phyloP scores from a whole-genome alignment of 2,329 filamentous ascomycete genomes.

The Colletotrichum cereale region DNA sequence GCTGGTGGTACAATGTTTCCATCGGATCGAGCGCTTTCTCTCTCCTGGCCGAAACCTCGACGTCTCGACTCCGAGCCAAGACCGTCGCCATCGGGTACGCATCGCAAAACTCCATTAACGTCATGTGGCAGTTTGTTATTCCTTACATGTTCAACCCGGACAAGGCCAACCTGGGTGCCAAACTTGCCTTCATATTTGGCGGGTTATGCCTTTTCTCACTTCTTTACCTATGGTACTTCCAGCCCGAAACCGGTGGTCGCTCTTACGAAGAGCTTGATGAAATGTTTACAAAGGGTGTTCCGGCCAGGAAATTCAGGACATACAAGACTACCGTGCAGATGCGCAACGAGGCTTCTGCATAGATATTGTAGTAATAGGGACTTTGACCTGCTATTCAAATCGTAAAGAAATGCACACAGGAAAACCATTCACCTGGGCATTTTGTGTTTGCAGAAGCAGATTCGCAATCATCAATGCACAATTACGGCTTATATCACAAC shows the following conservation, averaged over 20 bases:
- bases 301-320: conserved; percentile 45
- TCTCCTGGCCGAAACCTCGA: conserved; percentile 53
- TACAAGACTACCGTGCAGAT: conserved; percentile 40
- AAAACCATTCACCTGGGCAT: background rate
- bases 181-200: conserved; percentile 57
- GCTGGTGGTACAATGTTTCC: conserved; percentile 55
- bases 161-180: conserved; percentile 52
- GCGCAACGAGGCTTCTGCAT: conserved; percentile 29
- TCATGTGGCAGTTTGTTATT: conserved; percentile 40
- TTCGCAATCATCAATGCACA: background rate
- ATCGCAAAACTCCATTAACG: conserved; percentile 45
- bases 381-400: background rate
- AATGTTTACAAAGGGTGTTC: conserved; percentile 45
- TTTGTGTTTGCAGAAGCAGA: background rate
- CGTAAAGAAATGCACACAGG: too few species aligned
- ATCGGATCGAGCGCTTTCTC: conserved; percentile 57
- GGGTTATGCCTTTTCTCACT: conserved; percentile 48
- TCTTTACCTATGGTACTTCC: conserved; percentile 50
- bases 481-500: background rate
- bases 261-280: conserved; percentile 47
- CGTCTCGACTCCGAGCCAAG: conserved; percentile 53
- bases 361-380: background rate
- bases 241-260: conserved; percentile 51
- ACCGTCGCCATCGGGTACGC: conserved; percentile 55
- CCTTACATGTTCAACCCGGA: conserved; percentile 45